These are phyloP conservation scores for Silene noctiflora DNA, from an alignment of 179 eudicot species.

Conservation along the genomic window DNA sequence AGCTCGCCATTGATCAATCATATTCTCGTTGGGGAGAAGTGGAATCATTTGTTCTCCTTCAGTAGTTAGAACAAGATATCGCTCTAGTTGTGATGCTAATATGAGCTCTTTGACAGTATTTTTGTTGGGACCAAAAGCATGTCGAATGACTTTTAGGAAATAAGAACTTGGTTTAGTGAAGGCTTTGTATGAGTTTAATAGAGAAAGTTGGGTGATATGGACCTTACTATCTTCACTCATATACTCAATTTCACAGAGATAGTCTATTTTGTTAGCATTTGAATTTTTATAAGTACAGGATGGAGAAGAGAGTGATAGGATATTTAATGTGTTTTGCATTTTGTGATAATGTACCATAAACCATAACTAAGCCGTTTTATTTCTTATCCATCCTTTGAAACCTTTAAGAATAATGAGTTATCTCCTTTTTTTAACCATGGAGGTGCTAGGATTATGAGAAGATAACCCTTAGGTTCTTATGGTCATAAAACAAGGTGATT, in stretches of 20 bases:
- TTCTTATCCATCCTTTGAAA: no score
- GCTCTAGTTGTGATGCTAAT: background rate
- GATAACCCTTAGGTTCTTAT: no score
- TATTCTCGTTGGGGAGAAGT: no score
- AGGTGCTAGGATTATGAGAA: no score
- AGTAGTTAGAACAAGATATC: background rate
- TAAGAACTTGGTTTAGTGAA: background rate
- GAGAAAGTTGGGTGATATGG: background rate
- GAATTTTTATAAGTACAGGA: background rate
- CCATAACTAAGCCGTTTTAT: no score
- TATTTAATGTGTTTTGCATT: no score
- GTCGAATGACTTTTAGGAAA: background rate
- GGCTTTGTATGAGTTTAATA: background rate
- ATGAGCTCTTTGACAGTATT: background rate
- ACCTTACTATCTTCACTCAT: background rate
- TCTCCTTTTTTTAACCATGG: no score
- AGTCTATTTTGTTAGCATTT: background rate
- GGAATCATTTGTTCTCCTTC: background rate
- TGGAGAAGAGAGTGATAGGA: no score
- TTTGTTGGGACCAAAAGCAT: background rate
- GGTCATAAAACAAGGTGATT: no score
- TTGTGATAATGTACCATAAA: no score
- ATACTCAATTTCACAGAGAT: background rate
- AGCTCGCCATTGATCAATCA: no score
- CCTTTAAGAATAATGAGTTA: no score